Conservation (phyloP, 495 filamentous ascomycete genomes). For the Apiosordaria backusii region DNA sequence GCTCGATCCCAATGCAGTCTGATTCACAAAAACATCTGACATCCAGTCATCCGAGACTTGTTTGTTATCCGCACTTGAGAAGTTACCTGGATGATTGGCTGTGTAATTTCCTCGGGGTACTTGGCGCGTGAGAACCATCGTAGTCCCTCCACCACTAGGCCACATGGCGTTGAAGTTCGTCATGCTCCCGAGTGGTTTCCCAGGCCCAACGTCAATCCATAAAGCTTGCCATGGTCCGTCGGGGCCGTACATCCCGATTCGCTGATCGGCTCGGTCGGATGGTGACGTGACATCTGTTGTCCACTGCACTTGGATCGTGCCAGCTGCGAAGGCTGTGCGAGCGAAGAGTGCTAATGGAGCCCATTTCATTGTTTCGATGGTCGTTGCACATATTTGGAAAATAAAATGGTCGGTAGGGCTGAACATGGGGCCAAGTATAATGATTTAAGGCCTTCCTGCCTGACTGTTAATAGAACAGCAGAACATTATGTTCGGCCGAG, state of each 20-base stretch:
- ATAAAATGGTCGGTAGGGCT: too few species aligned
- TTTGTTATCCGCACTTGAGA: neutral
- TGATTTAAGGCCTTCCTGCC: too few species aligned
- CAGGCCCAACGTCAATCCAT: conserved; percentile 13
- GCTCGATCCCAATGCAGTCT: neutral
- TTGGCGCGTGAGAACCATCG: conserved; percentile 1
- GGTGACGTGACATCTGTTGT: too few species aligned
- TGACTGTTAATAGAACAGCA: too few species aligned
- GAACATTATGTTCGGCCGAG: too few species aligned
- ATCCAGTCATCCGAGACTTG: neutral
- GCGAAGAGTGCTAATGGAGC: too few species aligned
- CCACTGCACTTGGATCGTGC: neutral
- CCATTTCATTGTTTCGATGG: too few species aligned
- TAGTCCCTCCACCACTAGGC: conserved; percentile 7
- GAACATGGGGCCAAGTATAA: too few species aligned
- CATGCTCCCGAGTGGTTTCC: conserved; percentile 7
- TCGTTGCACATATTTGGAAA: too few species aligned
- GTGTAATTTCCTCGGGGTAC: conserved; percentile 12
- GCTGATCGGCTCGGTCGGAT: neutral
- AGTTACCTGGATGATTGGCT: neutral
- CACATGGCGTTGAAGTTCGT: conserved; percentile 13
- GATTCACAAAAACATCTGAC: neutral
- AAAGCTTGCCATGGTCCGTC: conserved; percentile 39
- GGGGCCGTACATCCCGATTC: conserved; percentile 22
- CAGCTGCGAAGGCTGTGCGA: neutral